Base-by-base conservation (phyloP, 202 grass and related monocot genomes). In the Eragrostis tef region DNA sequence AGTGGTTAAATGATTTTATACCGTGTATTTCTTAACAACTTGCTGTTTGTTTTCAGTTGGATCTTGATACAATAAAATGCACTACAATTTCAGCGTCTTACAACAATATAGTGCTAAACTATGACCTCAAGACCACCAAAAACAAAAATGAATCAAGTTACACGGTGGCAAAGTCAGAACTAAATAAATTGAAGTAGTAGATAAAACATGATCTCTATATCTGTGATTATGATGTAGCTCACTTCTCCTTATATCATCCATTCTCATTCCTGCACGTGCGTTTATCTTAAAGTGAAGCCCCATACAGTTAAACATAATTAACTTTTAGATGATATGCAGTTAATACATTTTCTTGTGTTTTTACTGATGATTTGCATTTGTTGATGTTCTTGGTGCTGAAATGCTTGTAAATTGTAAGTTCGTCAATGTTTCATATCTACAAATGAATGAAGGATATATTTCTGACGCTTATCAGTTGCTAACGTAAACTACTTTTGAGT, bases 11-110 rank as follows among this genome's bases (percentile, higher is more conserved):
- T 59, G 16, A 60, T 74, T 83, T 22, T 71, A 14, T 7, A 41
- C 34, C 61, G 6, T 73, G 71, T 79, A 39, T 67, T 57, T 84
- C 12, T 67, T 79, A 6, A 67, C 19, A 57, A 6, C 67, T 69
- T 62, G 66, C 17, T 48, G 22, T 62, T 9, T 79, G 0, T 79
- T 61, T 45, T 61, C 3, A 14, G 9, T 74, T 75, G 20, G 21
- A n/a, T 42, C 4, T 61, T 46, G 39, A 31, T 11, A 71, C 22
- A 58, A 13, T 54, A 0, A 3, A 25, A 13, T 50, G 19, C 60
- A 47, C 60, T 78, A 14, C 65, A 67, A 11, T 61, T n/a, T n/a
- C n/a, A n/a, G 56, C 68, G 6, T 56, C 36, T 74, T 63, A 17
- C 13, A 15, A 65, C 54, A 68, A 50, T 13, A n/a, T 52, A 11